Conservation (phyloP, 2,329 filamentous ascomycete species). For the Sodiomyces alkalinus region DNA sequence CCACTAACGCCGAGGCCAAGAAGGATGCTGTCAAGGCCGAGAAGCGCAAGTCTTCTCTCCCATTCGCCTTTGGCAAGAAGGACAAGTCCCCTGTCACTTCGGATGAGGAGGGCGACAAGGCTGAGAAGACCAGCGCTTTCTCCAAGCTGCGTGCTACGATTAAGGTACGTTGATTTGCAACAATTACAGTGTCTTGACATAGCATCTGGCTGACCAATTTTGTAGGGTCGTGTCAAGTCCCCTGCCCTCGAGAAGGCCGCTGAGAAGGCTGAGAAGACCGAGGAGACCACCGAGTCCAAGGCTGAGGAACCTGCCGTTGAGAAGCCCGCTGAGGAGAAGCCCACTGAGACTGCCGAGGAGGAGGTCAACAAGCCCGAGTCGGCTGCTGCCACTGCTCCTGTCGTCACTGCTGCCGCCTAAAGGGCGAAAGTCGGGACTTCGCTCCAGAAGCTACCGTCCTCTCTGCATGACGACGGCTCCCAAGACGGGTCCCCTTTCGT, state of each 20-base stretch:
- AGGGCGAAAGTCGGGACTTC: constrained; percentile 7
- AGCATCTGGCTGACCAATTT: neutral
- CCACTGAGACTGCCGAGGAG: constrained; percentile 17
- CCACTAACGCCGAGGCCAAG: constrained; percentile 37
- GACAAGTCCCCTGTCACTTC: constrained; percentile 38
- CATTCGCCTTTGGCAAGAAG: constrained; percentile 69
- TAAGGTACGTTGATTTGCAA: constrained; percentile 24
- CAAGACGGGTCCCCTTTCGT: no score
- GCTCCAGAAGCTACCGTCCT: constrained; percentile 1
- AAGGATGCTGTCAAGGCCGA: constrained; percentile 46
- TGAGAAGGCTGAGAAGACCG: constrained; percentile 15
- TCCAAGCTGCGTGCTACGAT: constrained; percentile 45
- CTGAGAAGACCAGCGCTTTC: constrained; percentile 37
- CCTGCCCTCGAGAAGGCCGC: constrained; percentile 23
- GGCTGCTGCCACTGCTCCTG: constrained; percentile 25
- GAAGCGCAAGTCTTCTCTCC: constrained; percentile 70
- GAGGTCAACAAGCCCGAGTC: constrained; percentile 25
- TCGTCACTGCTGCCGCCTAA: constrained; percentile 37
- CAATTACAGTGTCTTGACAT: neutral
- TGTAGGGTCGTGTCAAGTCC: constrained; percentile 18
- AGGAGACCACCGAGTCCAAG: constrained; percentile 10
- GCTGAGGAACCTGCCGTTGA: constrained; percentile 15
- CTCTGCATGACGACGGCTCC: no score
- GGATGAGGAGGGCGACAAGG: constrained; percentile 48
- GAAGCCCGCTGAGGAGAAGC: constrained; percentile 12